Evolutionary conservation across 345 rosid species (phyloP).

Genomic region (Boechera stricta): DNA sequence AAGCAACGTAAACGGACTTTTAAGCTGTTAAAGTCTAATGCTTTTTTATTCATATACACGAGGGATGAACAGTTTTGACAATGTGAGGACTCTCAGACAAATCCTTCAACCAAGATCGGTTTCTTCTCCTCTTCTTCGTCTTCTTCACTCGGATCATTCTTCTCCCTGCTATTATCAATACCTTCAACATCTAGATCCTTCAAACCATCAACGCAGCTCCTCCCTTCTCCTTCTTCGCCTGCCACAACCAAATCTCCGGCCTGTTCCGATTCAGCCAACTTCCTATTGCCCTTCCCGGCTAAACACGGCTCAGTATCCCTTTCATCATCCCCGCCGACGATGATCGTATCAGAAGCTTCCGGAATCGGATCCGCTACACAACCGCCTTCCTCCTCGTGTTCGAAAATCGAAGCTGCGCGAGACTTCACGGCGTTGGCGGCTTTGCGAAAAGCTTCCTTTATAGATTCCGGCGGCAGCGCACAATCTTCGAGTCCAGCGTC

Average conservation of each 20-base stretch:
- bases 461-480: slow-evolving; percentile 69
- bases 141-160: slow-evolving; percentile 30
- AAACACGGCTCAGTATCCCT: slow-evolving; percentile 36
- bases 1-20: neutral
- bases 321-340: slow-evolving; percentile 12
- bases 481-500: slow-evolving; percentile 83
- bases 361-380: slow-evolving; percentile 36
- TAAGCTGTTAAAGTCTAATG: slow-evolving; percentile 21
- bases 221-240: slow-evolving; percentile 33
- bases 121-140: slow-evolving; percentile 35
- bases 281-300: slow-evolving; percentile 31
- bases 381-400: slow-evolving; percentile 44
- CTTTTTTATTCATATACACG: slow-evolving; percentile 34
- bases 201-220: slow-evolving; percentile 43
- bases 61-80: neutral
- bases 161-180: slow-evolving; percentile 20
- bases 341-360: slow-evolving; percentile 30
- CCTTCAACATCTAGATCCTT: slow-evolving; percentile 32
- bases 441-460: slow-evolving; percentile 67
- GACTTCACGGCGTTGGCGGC: slow-evolving; percentile 68
- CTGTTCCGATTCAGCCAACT: slow-evolving; percentile 3
- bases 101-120: slow-evolving; percentile 46
- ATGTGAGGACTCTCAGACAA: slow-evolving; percentile 30
- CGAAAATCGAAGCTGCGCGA: slow-evolving; percentile 56
- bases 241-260: slow-evolving; percentile 39